Evolutionary conservation across 257 asterid genomes (phyloP).

Genomic region (Nemophila menziesii): DNA sequence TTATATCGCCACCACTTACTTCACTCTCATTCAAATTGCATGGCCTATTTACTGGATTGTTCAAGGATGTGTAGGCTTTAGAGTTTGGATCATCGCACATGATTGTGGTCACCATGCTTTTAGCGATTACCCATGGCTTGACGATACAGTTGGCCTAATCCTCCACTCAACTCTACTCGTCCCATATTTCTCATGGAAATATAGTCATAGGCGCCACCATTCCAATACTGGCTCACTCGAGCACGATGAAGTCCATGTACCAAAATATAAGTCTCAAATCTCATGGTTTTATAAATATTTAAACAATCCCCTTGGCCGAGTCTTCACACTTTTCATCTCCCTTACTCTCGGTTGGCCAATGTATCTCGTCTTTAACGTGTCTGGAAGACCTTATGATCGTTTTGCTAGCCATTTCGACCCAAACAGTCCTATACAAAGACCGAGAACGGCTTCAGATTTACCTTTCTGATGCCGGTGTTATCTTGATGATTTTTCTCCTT

Average conservation of each 20-base stretch:
- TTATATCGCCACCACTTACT: slow-evolving; percentile 36
- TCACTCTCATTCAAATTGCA: slow-evolving; percentile 36
- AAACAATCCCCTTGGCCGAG: slow-evolving; percentile 56
- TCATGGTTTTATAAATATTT: slow-evolving; percentile 44
- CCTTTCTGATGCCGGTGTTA: slow-evolving; percentile 46
- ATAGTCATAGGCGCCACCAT: slow-evolving; percentile 67
- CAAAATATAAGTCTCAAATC: slow-evolving; percentile 34
- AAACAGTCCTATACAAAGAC: slow-evolving; percentile 51
- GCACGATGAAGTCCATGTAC: slow-evolving; percentile 61
- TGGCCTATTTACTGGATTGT: slow-evolving; percentile 46
- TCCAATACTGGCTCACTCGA: slow-evolving; percentile 71
- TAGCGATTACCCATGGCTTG: slow-evolving; percentile 60
- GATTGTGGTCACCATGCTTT: slow-evolving; percentile 77
- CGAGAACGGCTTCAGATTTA: slow-evolving; percentile 49
- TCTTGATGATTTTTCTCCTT: slow-evolving; percentile 25
- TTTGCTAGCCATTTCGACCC: slow-evolving; percentile 58
- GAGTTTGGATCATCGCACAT: slow-evolving; percentile 59
- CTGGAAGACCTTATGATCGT: slow-evolving; percentile 52
- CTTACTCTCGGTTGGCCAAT: slow-evolving; percentile 67
- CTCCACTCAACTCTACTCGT: slow-evolving; percentile 61
- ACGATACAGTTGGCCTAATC: slow-evolving; percentile 54
- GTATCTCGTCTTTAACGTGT: slow-evolving; percentile 47
- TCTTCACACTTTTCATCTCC: slow-evolving; percentile 26
- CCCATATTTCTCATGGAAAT: slow-evolving; percentile 68
- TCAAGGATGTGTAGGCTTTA: slow-evolving; percentile 54